Evolutionary conservation across 2,329 filamentous ascomycete genomes (phyloP), one percentile per base, ranked within the genome.

Genomic region (Sordariomycetes sp.): DNA sequence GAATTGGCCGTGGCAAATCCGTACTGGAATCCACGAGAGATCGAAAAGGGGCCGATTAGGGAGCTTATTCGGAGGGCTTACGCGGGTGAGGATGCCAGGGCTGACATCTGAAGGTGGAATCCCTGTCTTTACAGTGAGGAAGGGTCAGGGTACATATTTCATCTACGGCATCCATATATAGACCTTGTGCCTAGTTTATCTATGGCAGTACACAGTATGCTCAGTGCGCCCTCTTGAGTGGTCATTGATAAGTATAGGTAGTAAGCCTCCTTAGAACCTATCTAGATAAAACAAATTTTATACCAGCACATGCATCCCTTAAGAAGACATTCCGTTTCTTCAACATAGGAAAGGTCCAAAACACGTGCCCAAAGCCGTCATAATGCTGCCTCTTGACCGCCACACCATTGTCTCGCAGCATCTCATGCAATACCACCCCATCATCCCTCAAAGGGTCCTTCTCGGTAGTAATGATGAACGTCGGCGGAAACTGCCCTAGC

Each of bases 51-150:
- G 7, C 70, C 70, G 0, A 75, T 84, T 53, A 69, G 75, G 42
- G 80, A 84, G 65, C 63, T 83, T 60, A 77, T 85, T 52, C 69
- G 80, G 58, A 70, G 81, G 57, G 78, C 79, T n/a, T 84, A 78
- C 76, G 79, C 78, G 58, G 82, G 81, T 3, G 80, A 85, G 62
- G 72, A 73, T 34, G 80, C 80, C 20, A 65, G 62, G 53, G 62
- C 62, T 2, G 64, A 66, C 59, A 53, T 67, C 25, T 67, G 59
- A 39, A 13, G 10, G 3, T 3, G 15, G 15, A 5, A 3, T 39
- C 10, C 3, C 12, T 12, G 10, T 39, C 10, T 12, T 10, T 12
- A 12, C 13, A 13, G 12, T 39, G 36, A 36, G 34, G 13, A 7
- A 13, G n/a, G n/a, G 28, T 32, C 28, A n/a, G 28, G 3, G 28